Evolutionary conservation across 345 rosid genomes (phyloP).

Genomic region (Murraya paniculata): DNA sequence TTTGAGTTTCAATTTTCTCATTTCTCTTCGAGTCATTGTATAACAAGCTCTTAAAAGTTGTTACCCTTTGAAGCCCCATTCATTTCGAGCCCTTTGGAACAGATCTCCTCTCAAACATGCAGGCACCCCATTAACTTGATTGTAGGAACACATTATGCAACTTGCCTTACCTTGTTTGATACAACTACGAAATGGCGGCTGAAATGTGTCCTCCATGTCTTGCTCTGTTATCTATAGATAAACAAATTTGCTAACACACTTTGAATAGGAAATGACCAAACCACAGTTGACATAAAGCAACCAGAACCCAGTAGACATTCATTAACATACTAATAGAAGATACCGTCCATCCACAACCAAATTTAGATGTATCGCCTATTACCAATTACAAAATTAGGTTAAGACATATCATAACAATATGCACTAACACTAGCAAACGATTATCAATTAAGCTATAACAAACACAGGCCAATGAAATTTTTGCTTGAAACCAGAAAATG

Average conservation of each 20-base stretch:
- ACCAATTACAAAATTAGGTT: background rate
- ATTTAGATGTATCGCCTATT: background rate
- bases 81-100: conserved; percentile 60
- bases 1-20: conserved; percentile 4
- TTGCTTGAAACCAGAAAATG: background rate
- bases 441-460: background rate
- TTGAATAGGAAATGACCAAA: background rate
- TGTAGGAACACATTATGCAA: conserved; percentile 96
- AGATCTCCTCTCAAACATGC: conserved; percentile 72
- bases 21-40: background rate
- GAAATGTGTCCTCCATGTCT: conserved; percentile 80
- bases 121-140: conserved; percentile 84
- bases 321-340: background rate
- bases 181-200: conserved; percentile 82
- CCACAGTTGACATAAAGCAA: background rate
- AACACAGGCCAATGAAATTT: background rate
- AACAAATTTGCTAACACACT: background rate
- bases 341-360: background rate
- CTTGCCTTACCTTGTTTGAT: conserved; percentile 78
- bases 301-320: background rate
- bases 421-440: background rate
- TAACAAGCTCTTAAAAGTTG: background rate
- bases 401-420: background rate
- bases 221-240: conserved; percentile 67
- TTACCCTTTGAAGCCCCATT: conserved; percentile 93